These are phyloP conservation scores for Capsella bursapastoris DNA, from an alignment of 345 rosid species.

Conservation along the genomic window DNA sequence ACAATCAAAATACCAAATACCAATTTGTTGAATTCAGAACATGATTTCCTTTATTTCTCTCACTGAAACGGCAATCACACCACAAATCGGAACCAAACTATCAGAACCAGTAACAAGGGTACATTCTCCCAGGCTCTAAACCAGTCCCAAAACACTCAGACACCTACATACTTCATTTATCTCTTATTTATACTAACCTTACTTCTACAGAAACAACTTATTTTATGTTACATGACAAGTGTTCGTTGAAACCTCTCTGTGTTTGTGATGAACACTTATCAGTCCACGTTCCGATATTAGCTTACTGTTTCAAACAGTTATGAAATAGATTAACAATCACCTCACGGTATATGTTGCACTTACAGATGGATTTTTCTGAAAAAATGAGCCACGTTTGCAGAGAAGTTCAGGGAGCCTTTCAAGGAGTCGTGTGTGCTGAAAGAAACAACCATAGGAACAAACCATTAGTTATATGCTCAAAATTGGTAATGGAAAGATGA, in stretches of 20 bases:
- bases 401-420: constrained; percentile 87
- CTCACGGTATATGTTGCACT: constrained; percentile 44
- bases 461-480: constrained; percentile 30
- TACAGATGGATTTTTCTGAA: constrained; percentile 76
- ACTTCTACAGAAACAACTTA: constrained; percentile 28
- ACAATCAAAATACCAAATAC: constrained; percentile 19
- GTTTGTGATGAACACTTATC: constrained; percentile 13
- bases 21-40: constrained; percentile 19
- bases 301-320: constrained; percentile 8
- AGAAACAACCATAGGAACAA: constrained; percentile 28
- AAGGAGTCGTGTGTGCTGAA: constrained; percentile 77
- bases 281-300: constrained; percentile 20
- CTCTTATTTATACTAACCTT: constrained; percentile 22
- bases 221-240: constrained; percentile 22
- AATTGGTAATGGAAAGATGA: constrained; percentile 11
- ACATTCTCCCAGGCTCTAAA: constrained; percentile 24
- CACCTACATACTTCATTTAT: not conserved
- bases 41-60: constrained; percentile 5
- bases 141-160: constrained; percentile 23
- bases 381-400: constrained; percentile 68
- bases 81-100: constrained; percentile 3
- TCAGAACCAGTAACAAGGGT: constrained; percentile 22
- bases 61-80: constrained; percentile 22
- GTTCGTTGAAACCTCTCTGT: constrained; percentile 23
- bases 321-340: constrained; percentile 16